These are phyloP conservation scores for Aspergillus sp. DNA, from an alignment of 2,329 filamentous ascomycete species.

Conservation along the genomic window DNA sequence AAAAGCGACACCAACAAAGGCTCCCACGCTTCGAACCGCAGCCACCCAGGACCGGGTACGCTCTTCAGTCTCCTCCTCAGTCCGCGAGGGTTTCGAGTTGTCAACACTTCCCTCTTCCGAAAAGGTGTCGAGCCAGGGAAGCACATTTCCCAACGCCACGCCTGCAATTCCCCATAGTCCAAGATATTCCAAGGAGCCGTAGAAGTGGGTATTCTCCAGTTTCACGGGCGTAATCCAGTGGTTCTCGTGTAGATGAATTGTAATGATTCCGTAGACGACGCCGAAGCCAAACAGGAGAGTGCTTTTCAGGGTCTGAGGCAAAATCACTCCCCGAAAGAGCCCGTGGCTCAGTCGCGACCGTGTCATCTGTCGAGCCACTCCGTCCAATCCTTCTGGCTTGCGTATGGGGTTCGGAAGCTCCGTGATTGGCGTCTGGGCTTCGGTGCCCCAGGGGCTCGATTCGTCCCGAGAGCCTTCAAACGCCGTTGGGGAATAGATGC, in stretches of 20 bases:
- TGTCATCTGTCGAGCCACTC: constrained; percentile 29
- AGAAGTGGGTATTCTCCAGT: constrained; percentile 54
- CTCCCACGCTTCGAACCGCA: constrained; percentile 65
- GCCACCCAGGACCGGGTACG: constrained; percentile 62
- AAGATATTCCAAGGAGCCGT: constrained; percentile 64
- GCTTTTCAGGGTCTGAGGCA: constrained; percentile 58
- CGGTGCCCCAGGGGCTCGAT: constrained; percentile 74
- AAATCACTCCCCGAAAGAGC: constrained; percentile 39
- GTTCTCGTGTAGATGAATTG: constrained; percentile 74
- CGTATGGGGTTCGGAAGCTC: constrained; percentile 42
- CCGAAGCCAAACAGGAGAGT: constrained; percentile 74
- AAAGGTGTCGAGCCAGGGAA: constrained; percentile 79
- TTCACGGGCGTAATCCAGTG: constrained; percentile 61
- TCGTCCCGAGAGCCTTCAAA: constrained; percentile 57
- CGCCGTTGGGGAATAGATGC: constrained; percentile 76
- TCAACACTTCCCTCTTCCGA: constrained; percentile 59
- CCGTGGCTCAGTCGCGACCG: constrained; percentile 37
- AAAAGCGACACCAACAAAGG: constrained; percentile 71
- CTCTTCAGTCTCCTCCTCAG: constrained; percentile 28
- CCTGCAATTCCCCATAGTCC: constrained; percentile 79
- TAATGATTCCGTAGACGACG: constrained; percentile 75
- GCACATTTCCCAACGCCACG: constrained; percentile 70
- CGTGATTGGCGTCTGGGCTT: constrained; percentile 64
- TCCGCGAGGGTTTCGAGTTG: constrained; percentile 24
- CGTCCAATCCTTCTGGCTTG: constrained; percentile 22